Evolutionary conservation across 192 early-diverging fungal genomes (phyloP).

Genomic region (Mortierella claussenii): DNA sequence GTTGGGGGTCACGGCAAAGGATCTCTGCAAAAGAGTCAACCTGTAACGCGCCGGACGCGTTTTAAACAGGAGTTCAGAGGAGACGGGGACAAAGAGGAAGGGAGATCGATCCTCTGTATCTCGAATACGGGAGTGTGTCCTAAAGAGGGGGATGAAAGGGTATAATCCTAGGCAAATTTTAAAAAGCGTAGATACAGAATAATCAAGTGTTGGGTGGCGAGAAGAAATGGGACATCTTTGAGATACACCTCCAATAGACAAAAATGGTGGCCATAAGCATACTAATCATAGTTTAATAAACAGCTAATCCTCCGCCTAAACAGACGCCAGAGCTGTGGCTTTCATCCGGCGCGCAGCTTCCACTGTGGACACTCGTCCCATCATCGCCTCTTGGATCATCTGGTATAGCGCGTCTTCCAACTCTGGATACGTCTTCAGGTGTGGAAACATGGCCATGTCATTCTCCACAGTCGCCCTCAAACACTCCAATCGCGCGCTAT

Average conservation of each 20-base stretch:
- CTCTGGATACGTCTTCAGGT: conserved; percentile 31
- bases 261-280: neutral
- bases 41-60: no score
- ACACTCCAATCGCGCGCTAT: conserved; percentile 31
- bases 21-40: no score
- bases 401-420: conserved; percentile 39
- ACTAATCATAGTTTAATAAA: neutral
- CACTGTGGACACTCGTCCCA: conserved; percentile 15
- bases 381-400: conserved; percentile 44
- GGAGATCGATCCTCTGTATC: no score
- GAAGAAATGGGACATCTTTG: neutral
- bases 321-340: neutral
- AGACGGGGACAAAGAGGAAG: no score
- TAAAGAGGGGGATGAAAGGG: no score
- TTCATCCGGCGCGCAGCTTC: conserved; percentile 22
- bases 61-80: no score
- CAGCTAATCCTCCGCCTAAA: neutral
- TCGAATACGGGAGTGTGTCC: no score
- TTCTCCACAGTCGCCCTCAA: conserved; percentile 15
- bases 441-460: conserved; percentile 49
- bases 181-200: no score
- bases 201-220: neutral
- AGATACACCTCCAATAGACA: neutral
- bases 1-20: no score
- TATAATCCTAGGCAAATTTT: no score